Conservation (phyloP, 2,329 filamentous ascomycete genomes). For the Pyrenophora seminiperda region DNA sequence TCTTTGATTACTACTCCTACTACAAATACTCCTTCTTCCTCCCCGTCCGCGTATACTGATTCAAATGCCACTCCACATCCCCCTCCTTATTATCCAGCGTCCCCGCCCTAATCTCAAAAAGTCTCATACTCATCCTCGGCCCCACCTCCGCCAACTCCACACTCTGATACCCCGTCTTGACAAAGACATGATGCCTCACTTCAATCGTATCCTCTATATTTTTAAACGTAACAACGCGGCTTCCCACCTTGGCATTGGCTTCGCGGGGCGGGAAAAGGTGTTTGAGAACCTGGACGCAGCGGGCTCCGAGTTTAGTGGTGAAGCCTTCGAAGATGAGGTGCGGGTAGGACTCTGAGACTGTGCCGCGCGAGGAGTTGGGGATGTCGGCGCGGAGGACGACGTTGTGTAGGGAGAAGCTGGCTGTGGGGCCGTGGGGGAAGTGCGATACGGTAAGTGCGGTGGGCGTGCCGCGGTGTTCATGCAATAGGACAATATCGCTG, state of each 20-base stretch:
- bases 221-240: slow-evolving; percentile 74
- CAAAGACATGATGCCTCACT: slow-evolving; percentile 91
- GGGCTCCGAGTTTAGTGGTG: slow-evolving; percentile 75
- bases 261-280: slow-evolving; percentile 93
- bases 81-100: slow-evolving; percentile 94
- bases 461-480: slow-evolving; percentile 87
- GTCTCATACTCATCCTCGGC: slow-evolving; percentile 94
- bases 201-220: slow-evolving; percentile 89
- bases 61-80: slow-evolving; percentile 95
- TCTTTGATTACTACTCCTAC: no score
- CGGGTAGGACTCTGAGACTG: slow-evolving; percentile 57
- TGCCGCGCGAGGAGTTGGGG: slow-evolving; percentile 82
- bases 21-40: slow-evolving; percentile 95
- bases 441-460: slow-evolving; percentile 88
- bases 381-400: slow-evolving; percentile 93
- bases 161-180: slow-evolving; percentile 86
- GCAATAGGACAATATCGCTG: slow-evolving; percentile 73
- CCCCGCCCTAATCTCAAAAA: slow-evolving; percentile 90
- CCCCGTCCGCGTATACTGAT: slow-evolving; percentile 90
- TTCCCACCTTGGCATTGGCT: slow-evolving; percentile 77
- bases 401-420: slow-evolving; percentile 88
- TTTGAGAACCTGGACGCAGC: slow-evolving; percentile 88
- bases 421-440: slow-evolving; percentile 85
- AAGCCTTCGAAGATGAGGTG: slow-evolving; percentile 97
- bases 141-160: slow-evolving; percentile 61